phyloP scores from a whole-genome alignment of 2,329 filamentous ascomycete species.

The Diaporthe aspalathi region DNA sequence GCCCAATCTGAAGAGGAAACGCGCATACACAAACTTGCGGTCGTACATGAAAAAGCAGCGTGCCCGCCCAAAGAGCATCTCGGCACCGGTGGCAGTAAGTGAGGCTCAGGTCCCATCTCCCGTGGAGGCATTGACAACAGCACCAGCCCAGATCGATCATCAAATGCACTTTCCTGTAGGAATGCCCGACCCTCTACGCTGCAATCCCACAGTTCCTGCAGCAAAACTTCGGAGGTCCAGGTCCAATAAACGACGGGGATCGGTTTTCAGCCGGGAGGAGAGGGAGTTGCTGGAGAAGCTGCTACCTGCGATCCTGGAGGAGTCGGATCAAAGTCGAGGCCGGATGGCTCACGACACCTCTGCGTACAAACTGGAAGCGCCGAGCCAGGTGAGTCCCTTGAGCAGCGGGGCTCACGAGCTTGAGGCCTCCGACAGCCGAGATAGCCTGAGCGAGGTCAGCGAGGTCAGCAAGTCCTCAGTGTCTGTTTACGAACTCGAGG shows the following conservation, averaged over 20 bases:
- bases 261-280: not conserved
- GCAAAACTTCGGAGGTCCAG: not conserved
- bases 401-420: not conserved
- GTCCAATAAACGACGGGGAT: not conserved
- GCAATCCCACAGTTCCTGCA: not conserved
- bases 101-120: not conserved
- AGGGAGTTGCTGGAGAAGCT: not conserved
- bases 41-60: not conserved
- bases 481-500: conserved; percentile 1
- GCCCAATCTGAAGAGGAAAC: conserved; percentile 23
- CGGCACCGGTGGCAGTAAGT: not conserved
- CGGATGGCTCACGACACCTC: not conserved
- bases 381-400: not conserved
- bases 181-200: conserved; percentile 2
- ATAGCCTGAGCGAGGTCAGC: not conserved
- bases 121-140: not conserved
- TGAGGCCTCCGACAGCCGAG: not conserved
- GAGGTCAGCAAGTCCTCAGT: too few relatives aligned
- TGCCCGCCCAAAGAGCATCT: not conserved
- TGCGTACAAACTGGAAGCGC: not conserved
- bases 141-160: not conserved
- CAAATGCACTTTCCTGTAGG: not conserved
- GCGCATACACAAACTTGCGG: not conserved
- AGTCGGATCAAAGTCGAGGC: not conserved
- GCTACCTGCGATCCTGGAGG: not conserved